Evolutionary conservation across 805 yeast species (phyloP), one percentile per base, ranked within the genome.

Genomic region (Cyberlindnera lachancei): DNA sequence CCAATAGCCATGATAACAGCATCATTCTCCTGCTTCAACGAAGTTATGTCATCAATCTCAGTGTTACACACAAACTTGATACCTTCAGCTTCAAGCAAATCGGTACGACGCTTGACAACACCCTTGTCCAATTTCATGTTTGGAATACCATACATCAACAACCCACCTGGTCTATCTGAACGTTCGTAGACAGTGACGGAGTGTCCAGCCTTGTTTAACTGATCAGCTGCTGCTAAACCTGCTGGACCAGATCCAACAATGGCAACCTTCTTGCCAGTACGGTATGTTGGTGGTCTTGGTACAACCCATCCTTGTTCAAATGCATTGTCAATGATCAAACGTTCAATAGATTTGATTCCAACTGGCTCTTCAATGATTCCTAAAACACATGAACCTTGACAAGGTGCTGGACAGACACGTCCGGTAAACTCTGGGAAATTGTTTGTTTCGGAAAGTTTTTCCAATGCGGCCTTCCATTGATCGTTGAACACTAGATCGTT

Each of bases 341-440:
- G 81, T 63, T 90, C 98, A 45, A 90, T 81, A 15, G 95, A 82
- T 64, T 90, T 90, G 62, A 90, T 90, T 50, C 96, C 96, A 48
- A 92, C 97, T 17, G 97, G 94, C 47, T 83, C 92, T 44, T 82
- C 94, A 58, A 79, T 86, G 49, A 92, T 86, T 29, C 96, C 95
- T 50, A 92, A 70, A 21, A 86, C 90, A 63, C 94, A 82, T 3
- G 97, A 95, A 49, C 96, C 96, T 61, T 88, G 94, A 67, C 98
- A 90, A 43, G 98, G 98, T 40, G 97, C 97, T 15, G 98, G 98
- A 64, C 98, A 90, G 42, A 90, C 90, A 63, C 96, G 78, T 40
- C 96, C 95, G 38, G 97, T 90, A 54, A 92, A 90, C 64, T 92
- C 97, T 15, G 97, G 97, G 82, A 92, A 90, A 64, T 92, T 90